Conservation (phyloP, 345 rosid genomes). For the Toxicodendron radicans region DNA sequence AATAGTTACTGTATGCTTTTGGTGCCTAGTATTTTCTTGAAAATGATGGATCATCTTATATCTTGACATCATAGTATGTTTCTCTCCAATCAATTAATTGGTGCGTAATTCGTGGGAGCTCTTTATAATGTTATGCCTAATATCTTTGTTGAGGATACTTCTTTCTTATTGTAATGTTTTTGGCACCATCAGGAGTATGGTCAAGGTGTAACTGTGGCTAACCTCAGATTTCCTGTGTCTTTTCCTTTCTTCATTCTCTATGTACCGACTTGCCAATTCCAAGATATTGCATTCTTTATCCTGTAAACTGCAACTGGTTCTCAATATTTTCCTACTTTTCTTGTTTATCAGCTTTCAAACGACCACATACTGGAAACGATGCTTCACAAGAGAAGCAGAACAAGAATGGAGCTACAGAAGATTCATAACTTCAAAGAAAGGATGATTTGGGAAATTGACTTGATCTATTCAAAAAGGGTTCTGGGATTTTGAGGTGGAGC, state of each 20-base stretch:
- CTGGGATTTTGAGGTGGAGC: neutral
- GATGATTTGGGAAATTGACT: neutral
- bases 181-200: neutral
- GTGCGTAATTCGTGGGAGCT: neutral
- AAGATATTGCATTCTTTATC: neutral
- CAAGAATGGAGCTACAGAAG: conserved; percentile 15
- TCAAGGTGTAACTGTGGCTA: neutral
- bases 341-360: conserved; percentile 34
- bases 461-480: neutral
- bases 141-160: neutral
- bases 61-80: neutral
- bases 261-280: neutral
- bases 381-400: conserved; percentile 21
- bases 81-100: neutral
- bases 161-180: no score
- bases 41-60: neutral
- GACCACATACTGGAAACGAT: conserved; percentile 22
- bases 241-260: neutral
- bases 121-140: neutral
- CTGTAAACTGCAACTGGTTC: neutral
- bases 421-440: neutral
- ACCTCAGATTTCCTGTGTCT: no score
- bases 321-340: neutral
- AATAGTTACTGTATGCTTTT: neutral
- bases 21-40: neutral